Percentiles rank a stretch among this genome's conserved stretches.
Evolutionary conservation across 768 basidiomycete species (phyloP).

Genomic region (Naganishia onofrii): DNA sequence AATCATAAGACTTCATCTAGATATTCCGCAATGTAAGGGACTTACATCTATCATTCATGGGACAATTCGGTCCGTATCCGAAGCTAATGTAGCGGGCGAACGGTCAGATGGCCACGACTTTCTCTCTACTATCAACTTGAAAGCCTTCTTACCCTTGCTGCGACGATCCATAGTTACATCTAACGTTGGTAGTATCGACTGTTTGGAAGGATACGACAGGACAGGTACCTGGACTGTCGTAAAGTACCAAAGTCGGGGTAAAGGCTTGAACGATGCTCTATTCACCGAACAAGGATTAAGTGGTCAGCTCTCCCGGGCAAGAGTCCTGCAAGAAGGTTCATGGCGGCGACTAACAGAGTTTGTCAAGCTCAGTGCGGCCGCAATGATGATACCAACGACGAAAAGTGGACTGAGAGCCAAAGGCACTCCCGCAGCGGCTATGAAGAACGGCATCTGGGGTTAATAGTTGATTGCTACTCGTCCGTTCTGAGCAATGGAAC

Average conservation of each 20-base stretch:
- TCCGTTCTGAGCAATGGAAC: no score
- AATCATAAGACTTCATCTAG: not conserved
- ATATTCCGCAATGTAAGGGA: not conserved
- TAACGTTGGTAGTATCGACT: not conserved
- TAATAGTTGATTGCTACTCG: no score
- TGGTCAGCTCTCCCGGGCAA: no score
- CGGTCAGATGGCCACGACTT: no score
- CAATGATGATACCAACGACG: not conserved
- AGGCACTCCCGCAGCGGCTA: not conserved
- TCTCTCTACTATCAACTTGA: not conserved
- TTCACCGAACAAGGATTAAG: not conserved
- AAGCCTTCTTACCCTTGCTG: not conserved
- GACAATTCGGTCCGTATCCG: conserved; percentile 14
- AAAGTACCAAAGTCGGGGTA: not conserved
- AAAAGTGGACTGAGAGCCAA: not conserved
- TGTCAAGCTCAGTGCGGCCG: not conserved
- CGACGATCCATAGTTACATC: not conserved
- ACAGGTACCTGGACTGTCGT: conserved; percentile 5
- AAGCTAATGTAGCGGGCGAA: not conserved
- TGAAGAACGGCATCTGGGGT: no score
- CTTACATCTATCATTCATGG: conserved; percentile 15
- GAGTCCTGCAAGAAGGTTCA: no score
- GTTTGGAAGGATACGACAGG: conserved; percentile 15
- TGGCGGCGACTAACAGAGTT: not conserved
- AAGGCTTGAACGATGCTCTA: conserved; percentile 24